These are phyloP conservation scores for Teratosphaeria epicoccoides DNA, from an alignment of 2,329 filamentous ascomycete species.

Conservation along the genomic window DNA sequence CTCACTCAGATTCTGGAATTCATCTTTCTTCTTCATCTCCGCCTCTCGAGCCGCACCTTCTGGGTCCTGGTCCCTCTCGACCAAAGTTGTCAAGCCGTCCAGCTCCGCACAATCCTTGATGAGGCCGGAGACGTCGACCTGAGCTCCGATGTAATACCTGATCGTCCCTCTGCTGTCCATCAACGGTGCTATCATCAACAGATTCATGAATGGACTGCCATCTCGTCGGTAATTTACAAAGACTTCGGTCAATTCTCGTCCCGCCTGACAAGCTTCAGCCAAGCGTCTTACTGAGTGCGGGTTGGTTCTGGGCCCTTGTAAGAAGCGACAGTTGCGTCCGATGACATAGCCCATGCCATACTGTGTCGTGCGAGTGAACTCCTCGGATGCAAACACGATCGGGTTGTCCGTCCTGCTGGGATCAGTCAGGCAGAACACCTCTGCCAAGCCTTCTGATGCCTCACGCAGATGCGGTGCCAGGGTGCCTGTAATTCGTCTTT, in stretches of 20 bases:
- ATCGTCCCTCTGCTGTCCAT: conserved; percentile 56
- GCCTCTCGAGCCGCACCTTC: conserved; percentile 25
- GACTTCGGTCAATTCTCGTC: conserved; percentile 62
- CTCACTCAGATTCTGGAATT: conserved; percentile 56
- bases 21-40: conserved; percentile 41
- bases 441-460: conserved; percentile 63
- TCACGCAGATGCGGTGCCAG: conserved; percentile 53
- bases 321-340: conserved; percentile 66
- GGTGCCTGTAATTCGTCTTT: conserved; percentile 56
- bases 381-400: conserved; percentile 67
- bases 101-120: conserved; percentile 57
- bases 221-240: conserved; percentile 68
- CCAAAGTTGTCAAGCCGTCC: conserved; percentile 43
- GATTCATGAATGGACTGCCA: conserved; percentile 66
- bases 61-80: conserved; percentile 21
- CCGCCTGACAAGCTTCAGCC: conserved; percentile 48
- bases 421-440: conserved; percentile 68
- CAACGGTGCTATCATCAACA: conserved; percentile 62
- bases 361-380: conserved; percentile 64
- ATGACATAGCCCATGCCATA: conserved; percentile 64
- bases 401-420: conserved; percentile 63
- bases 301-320: conserved; percentile 65
- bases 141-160: conserved; percentile 61
- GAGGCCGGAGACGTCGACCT: conserved; percentile 60
- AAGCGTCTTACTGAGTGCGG: conserved; percentile 51